phyloP scores from a whole-genome alignment of 306 rosid genomes.

The Dicorynia guianensis region DNA sequence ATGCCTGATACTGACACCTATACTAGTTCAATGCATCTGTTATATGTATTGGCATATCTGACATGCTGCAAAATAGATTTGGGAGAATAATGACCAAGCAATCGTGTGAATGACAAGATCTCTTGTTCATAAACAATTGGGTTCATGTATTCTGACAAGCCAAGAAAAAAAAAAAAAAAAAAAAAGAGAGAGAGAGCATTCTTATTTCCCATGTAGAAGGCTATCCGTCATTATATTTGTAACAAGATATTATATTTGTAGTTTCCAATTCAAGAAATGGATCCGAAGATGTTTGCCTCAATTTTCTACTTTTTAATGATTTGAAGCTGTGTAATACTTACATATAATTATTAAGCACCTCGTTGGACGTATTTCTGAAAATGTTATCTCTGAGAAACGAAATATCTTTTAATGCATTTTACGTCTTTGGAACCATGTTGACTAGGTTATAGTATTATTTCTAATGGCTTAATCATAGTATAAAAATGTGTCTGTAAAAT shows the following conservation, averaged over 20 bases:
- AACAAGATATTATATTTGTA: slow-evolving; percentile 6
- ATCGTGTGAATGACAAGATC: slow-evolving; percentile 19
- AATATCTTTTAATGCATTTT: background rate
- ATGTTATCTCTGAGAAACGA: background rate
- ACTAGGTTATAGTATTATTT: background rate
- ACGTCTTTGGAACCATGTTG: background rate
- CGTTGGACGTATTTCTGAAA: background rate
- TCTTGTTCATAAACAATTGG: background rate
- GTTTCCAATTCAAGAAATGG: slow-evolving; percentile 13
- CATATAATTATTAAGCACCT: background rate
- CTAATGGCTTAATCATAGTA: background rate
- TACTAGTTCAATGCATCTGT: background rate
- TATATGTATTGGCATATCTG: slow-evolving; percentile 1
- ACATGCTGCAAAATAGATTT: slow-evolving; percentile 20
- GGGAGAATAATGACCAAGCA: slow-evolving; percentile 25
- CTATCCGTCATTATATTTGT: background rate
- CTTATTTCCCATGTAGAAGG: background rate
- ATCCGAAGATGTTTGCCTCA: slow-evolving; percentile 22
- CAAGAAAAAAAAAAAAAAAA: background rate
- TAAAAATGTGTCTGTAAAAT: background rate
- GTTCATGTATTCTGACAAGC: slow-evolving; percentile 23
- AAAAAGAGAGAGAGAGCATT: too few relatives aligned
- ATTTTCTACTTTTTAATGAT: slow-evolving; percentile 3
- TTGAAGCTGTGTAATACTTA: slow-evolving; percentile 18
- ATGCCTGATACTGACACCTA: background rate